These are phyloP conservation scores for Calamus simplicifolius DNA, from an alignment of 176 grass and related monocot genomes.

Conservation along the genomic window DNA sequence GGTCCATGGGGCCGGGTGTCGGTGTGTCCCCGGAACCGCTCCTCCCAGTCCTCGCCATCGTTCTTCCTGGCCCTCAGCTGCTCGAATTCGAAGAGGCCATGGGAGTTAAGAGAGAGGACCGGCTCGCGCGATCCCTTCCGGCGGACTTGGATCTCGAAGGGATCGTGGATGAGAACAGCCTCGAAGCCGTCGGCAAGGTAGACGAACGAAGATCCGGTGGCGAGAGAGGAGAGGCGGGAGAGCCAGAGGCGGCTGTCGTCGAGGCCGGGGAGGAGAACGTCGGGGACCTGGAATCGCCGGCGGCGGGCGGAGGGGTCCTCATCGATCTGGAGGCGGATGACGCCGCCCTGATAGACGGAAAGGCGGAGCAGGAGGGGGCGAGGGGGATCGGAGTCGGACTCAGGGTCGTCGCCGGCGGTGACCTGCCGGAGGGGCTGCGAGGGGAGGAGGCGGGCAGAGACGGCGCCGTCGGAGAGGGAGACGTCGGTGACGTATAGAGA, in stretches of 20 bases:
- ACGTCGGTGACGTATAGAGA: slow-evolving; percentile 44
- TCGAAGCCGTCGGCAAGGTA: slow-evolving; percentile 60
- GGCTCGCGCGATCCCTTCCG: slow-evolving; percentile 29
- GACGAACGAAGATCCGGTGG: slow-evolving; percentile 28
- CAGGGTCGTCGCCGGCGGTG: not conserved
- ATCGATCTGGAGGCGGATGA: slow-evolving; percentile 80
- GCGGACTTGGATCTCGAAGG: slow-evolving; percentile 60
- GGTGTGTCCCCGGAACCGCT: slow-evolving; percentile 82
- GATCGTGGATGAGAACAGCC: slow-evolving; percentile 55
- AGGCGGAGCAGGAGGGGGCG: slow-evolving; percentile 65
- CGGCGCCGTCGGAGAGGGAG: slow-evolving; percentile 49
- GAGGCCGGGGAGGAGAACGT: slow-evolving; percentile 67
- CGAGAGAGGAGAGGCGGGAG: slow-evolving; percentile 23
- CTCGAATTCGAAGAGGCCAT: slow-evolving; percentile 92
- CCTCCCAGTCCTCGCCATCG: slow-evolving; percentile 61
- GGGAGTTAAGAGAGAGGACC: slow-evolving; percentile 78
- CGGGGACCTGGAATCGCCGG: slow-evolving; percentile 73
- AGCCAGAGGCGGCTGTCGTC: slow-evolving; percentile 50
- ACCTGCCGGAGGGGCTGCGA: slow-evolving; percentile 1
- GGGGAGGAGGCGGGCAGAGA: slow-evolving; percentile 49
- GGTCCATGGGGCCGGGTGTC: slow-evolving; percentile 72
- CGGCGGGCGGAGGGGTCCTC: slow-evolving; percentile 46
- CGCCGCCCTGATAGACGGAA: slow-evolving; percentile 44
- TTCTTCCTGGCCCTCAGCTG: slow-evolving; percentile 44
- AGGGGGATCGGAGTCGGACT: not conserved